Percentiles rank a stretch among this genome's conserved stretches.
Evolutionary conservation across 306 rosid genomes (phyloP).

Genomic region (Cicer arietinum): DNA sequence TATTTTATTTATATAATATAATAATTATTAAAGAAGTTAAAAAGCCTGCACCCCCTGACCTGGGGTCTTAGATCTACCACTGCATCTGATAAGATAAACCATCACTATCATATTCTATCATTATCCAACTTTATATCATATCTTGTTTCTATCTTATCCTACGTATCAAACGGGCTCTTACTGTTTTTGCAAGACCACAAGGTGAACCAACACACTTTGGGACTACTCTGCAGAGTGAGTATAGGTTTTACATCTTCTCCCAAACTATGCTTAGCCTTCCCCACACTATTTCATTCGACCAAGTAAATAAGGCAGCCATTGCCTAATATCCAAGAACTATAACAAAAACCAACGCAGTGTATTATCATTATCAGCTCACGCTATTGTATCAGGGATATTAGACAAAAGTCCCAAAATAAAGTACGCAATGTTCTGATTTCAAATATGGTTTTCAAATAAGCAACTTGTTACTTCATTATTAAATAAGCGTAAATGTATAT

Average conservation of each 20-base stretch:
- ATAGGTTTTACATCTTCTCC: neutral
- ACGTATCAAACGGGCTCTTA: no score
- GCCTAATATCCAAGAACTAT: neutral
- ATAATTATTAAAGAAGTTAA: no score
- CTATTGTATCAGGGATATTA: neutral
- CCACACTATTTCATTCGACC: neutral
- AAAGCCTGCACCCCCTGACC: no score
- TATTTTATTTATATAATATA: no score
- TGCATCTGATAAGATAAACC: no score
- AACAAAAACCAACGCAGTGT: neutral
- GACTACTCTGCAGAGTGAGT: neutral
- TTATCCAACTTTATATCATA: no score
- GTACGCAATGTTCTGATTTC: neutral
- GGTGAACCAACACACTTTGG: neutral
- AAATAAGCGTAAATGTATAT: no score
- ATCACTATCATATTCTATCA: no score
- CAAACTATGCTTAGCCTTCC: neutral
- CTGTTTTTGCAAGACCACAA: neutral
- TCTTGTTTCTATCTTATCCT: no score
- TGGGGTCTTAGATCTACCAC: no score
- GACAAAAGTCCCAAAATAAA: conserved; percentile 14
- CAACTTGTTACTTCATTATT: no score
- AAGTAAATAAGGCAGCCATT: conserved; percentile 10
- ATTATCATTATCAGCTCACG: conserved; percentile 18
- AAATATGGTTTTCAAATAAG: neutral